Evolutionary conservation across 1,284 basidiomycete species (phyloP).

Genomic region (Chiua sp.): DNA sequence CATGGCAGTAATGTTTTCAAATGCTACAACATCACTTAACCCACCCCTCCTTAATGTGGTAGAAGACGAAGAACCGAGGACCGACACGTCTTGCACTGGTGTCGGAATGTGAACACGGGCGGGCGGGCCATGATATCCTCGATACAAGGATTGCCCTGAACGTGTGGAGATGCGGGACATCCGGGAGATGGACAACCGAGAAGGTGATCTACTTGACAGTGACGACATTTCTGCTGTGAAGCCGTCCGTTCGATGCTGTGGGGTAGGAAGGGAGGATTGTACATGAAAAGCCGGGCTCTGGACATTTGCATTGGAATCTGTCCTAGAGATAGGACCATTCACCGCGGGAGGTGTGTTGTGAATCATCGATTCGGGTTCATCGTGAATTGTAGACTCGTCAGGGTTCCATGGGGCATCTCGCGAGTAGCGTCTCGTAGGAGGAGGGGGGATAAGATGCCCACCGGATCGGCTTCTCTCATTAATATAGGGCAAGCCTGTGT

Average conservation of each 20-base stretch:
- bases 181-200: constrained; percentile 19
- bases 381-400: constrained; percentile 17
- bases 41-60: neutral
- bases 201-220: constrained; percentile 15
- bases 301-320: constrained; percentile 1
- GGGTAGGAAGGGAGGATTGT: neutral
- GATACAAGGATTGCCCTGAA: constrained; percentile 34
- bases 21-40: neutral
- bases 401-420: constrained; percentile 8
- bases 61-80: neutral
- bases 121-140: constrained; percentile 23
- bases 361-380: constrained; percentile 19
- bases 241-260: neutral
- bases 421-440: constrained; percentile 16
- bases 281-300: neutral
- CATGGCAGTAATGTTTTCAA: neutral
- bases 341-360: neutral
- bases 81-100: neutral
- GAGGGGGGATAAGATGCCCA: constrained; percentile 24
- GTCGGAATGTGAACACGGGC: constrained; percentile 13
- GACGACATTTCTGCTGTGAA: neutral
- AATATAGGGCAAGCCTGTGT: constrained; percentile 22
- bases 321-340: neutral
- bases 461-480: constrained; percentile 28
- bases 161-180: constrained; percentile 22